phyloP scores from a whole-genome alignment of 148 eudicot species.

The Polygonum maritimum region DNA sequence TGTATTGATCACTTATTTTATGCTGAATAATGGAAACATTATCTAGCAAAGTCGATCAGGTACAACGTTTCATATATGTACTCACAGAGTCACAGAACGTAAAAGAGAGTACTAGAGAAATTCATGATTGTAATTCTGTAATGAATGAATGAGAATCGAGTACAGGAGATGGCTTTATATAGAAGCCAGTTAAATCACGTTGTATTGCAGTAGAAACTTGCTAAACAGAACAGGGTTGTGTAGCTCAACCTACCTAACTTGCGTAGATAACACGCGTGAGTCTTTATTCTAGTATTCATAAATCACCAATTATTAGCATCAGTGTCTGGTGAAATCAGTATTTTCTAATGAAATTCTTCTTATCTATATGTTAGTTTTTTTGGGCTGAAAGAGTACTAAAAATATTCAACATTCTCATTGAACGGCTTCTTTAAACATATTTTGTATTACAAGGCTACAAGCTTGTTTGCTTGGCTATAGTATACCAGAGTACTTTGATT shows the following conservation, averaged over 20 bases:
- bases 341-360: background rate
- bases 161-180: too few species aligned
- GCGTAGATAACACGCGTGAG: too few species aligned
- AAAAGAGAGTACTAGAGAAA: too few species aligned
- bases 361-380: background rate
- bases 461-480: background rate
- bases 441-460: background rate
- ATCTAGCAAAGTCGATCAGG: background rate
- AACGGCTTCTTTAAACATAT: background rate
- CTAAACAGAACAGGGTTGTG: too few species aligned
- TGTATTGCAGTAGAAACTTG: too few species aligned
- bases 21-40: background rate
- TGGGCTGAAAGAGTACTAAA: background rate
- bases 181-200: too few species aligned
- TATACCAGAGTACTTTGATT: background rate
- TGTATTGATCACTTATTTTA: background rate
- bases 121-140: too few species aligned
- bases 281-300: background rate
- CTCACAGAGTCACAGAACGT: too few species aligned
- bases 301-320: background rate
- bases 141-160: too few species aligned
- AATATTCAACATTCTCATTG: background rate
- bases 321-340: background rate
- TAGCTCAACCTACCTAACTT: too few species aligned
- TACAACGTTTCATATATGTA: background rate